Conservation (phyloP, 2,329 filamentous ascomycete genomes). For the Phialophora tarda region DNA sequence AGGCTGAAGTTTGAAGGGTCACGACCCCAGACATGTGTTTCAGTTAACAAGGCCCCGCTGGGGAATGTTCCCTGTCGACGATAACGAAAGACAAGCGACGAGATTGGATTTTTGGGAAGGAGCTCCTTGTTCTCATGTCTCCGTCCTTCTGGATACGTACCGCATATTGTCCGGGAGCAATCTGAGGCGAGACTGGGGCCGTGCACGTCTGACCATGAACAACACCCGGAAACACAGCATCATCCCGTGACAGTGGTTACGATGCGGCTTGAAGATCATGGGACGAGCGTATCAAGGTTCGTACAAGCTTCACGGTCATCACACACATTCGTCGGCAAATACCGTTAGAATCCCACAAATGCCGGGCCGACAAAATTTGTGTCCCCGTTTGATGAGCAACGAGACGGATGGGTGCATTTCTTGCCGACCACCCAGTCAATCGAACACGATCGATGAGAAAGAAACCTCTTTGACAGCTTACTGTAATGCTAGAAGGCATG, state of each 20-base stretch:
- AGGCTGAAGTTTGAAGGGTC: neutral
- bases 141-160: neutral
- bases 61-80: neutral
- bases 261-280: neutral
- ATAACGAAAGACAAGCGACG: neutral
- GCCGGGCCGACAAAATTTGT: neutral
- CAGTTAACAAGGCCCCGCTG: neutral
- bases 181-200: neutral
- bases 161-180: neutral
- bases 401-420: neutral
- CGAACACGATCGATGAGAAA: neutral
- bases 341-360: neutral
- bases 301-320: neutral
- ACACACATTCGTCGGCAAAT: neutral
- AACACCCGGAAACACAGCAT: conserved; percentile 10
- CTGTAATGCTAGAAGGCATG: neutral
- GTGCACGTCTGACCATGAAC: neutral
- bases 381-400: neutral
- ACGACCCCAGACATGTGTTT: neutral
- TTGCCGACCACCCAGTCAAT: neutral
- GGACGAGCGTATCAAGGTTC: neutral
- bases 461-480: neutral
- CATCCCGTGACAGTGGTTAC: neutral
- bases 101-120: neutral
- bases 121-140: neutral